phyloP scores from a whole-genome alignment of 257 asterid genomes.

The Petrea volubilis region DNA sequence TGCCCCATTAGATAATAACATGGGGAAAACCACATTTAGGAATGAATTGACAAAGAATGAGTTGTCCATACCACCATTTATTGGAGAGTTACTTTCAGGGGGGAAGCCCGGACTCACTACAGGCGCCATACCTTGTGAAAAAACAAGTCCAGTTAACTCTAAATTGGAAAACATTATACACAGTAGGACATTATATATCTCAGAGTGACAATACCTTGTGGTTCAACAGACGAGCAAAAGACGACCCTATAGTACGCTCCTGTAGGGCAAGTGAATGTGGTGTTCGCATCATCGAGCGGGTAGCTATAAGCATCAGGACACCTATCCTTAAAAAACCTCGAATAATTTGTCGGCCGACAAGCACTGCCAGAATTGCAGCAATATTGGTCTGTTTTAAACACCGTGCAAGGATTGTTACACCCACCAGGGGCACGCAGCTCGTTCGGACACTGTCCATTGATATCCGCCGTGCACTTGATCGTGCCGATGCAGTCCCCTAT shows the following conservation, averaged over 20 bases:
- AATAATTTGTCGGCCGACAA: constrained; percentile 35
- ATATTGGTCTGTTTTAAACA: constrained; percentile 12
- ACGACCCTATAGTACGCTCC: constrained; percentile 53
- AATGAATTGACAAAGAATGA: too few species aligned
- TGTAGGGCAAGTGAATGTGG: constrained; percentile 43
- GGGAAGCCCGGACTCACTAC: too few species aligned
- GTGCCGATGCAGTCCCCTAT: constrained; percentile 23
- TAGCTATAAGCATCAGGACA: constrained; percentile 60
- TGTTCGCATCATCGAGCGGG: constrained; percentile 52
- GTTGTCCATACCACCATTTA: too few species aligned
- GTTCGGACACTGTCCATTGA: constrained; percentile 37
- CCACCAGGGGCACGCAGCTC: constrained; percentile 39
- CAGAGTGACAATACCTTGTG: too few species aligned
- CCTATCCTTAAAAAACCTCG: constrained; percentile 37
- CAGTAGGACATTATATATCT: too few species aligned
- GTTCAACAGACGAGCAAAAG: constrained; percentile 68
- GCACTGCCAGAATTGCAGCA: constrained; percentile 48
- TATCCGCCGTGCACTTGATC: constrained; percentile 36
- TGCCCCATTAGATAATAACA: too few species aligned
- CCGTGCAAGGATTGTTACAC: constrained; percentile 51
- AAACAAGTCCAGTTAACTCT: too few species aligned
- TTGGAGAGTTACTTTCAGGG: too few species aligned
- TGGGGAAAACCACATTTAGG: too few species aligned
- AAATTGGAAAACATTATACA: too few species aligned
- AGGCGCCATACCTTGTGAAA: too few species aligned